Evolutionary conservation across 768 basidiomycete species (phyloP).

Genomic region (Mrakia hoshinonis): DNA sequence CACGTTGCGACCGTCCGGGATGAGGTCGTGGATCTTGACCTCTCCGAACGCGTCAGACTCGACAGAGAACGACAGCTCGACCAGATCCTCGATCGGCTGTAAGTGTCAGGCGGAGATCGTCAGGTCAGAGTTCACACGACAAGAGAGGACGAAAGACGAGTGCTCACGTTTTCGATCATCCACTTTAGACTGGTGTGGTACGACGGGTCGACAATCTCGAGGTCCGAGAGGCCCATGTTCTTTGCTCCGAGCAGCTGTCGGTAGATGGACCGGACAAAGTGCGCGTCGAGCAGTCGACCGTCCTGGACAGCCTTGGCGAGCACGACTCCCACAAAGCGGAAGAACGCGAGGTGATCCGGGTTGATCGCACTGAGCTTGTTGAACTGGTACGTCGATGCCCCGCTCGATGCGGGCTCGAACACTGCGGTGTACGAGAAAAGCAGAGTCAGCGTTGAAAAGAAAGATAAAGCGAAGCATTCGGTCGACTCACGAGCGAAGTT

Average conservation of each 20-base stretch:
- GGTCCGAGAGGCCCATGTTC: constrained; percentile 75
- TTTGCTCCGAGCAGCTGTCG: constrained; percentile 87
- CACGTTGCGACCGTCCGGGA: constrained; percentile 70
- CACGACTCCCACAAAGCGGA: constrained; percentile 98
- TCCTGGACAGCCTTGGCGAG: constrained; percentile 45
- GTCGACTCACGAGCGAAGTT: constrained; percentile 48
- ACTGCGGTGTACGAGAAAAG: constrained; percentile 44
- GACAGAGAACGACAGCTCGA: constrained; percentile 88
- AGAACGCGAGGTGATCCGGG: constrained; percentile 90
- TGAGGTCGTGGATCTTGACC: constrained; percentile 76
- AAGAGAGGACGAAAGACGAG: constrained; percentile 8
- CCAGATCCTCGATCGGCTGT: constrained; percentile 36
- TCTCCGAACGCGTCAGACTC: constrained; percentile 97
- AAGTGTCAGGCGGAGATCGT: too few species aligned
- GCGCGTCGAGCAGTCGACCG: constrained; percentile 88
- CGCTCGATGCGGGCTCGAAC: constrained; percentile 92
- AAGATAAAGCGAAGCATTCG: constrained; percentile 41
- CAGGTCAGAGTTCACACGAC: constrained; percentile 46
- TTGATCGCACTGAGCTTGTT: constrained; percentile 91
- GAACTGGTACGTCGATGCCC: constrained; percentile 87
- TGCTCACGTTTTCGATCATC: constrained; percentile 88
- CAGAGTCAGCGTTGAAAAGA: background rate
- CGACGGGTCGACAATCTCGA: constrained; percentile 30
- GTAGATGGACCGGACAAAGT: constrained; percentile 94
- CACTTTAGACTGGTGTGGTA: constrained; percentile 97